Percentiles rank a stretch among this genome's conserved stretches.
phyloP scores from a whole-genome alignment of 441 rosid species.

The Macaranga tanarius region DNA sequence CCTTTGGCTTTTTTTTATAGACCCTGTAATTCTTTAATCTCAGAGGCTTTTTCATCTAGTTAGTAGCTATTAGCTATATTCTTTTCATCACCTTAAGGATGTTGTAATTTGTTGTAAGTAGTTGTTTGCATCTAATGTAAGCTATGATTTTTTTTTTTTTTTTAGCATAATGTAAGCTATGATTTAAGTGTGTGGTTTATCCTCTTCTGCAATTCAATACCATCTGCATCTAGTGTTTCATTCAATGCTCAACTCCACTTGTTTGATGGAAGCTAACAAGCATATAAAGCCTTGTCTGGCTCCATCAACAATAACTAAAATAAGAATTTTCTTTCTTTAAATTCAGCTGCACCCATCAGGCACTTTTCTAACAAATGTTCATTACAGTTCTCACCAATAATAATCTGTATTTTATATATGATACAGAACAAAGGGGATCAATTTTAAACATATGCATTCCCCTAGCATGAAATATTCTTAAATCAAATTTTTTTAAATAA shows the following conservation, averaged over 20 bases:
- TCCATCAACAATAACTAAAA: background rate
- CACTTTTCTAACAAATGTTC: background rate
- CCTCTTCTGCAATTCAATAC: no score
- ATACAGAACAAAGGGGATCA: background rate
- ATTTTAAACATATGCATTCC: slow-evolving; percentile 1
- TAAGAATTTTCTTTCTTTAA: no score
- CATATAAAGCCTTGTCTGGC: background rate
- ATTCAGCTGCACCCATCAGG: no score
- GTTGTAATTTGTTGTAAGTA: background rate
- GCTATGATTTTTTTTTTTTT: no score
- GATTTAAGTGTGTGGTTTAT: no score
- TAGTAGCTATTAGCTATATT: background rate
- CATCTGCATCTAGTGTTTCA: no score
- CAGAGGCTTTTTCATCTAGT: background rate
- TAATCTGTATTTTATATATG: background rate
- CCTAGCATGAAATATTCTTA: background rate
- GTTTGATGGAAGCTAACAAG: no score
- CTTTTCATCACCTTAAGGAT: background rate
- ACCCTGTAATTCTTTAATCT: background rate
- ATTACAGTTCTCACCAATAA: slow-evolving; percentile 1
- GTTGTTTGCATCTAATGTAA: no score
- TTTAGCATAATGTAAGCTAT: no score
- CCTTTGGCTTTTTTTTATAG: background rate
- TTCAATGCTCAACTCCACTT: no score
- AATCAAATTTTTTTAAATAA: background rate